phyloP scores from a whole-genome alignment of 2,329 filamentous ascomycete species.

The Arthrobotrys conoides region DNA sequence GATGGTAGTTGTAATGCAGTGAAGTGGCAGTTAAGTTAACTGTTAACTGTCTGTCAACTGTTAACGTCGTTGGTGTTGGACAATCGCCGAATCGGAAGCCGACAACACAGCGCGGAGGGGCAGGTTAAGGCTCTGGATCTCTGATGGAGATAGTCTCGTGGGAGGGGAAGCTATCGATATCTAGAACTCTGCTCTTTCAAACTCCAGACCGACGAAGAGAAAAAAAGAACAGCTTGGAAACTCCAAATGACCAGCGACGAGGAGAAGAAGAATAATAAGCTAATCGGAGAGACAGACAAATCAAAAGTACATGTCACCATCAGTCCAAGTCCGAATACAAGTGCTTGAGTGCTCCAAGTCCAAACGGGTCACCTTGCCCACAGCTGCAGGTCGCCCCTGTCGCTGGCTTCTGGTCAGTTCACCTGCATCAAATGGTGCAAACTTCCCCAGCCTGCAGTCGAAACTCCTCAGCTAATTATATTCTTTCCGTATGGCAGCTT shows the following conservation, averaged over 20 bases:
- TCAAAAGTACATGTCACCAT: conserved; percentile 29
- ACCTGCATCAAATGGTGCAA: conserved; percentile 41
- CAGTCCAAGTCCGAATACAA: neutral
- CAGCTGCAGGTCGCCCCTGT: conserved; percentile 56
- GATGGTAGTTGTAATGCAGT: neutral
- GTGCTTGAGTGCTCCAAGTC: neutral
- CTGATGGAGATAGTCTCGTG: neutral
- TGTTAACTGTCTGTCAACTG: neutral
- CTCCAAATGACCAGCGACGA: neutral
- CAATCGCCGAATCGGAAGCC: conserved; percentile 59
- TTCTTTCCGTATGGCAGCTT: conserved; percentile 4
- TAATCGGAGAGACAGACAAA: neutral
- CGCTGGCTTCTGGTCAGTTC: conserved; percentile 46
- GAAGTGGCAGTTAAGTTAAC: neutral
- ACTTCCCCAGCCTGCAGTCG: conserved; percentile 35
- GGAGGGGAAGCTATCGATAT: conserved; percentile 5
- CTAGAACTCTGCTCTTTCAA: neutral
- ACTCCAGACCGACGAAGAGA: neutral
- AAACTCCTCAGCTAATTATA: conserved; percentile 19
- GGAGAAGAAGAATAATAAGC: neutral
- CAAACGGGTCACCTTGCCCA: conserved; percentile 45
- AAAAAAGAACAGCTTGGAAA: neutral
- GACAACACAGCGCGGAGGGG: conserved; percentile 52
- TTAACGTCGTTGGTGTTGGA: conserved; percentile 15
- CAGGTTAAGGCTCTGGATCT: too few relatives aligned